Percentiles rank a stretch among this genome's conserved stretches.
phyloP scores from a whole-genome alignment of 2,329 filamentous ascomycete genomes.

The Dissoconium aciculare region DNA sequence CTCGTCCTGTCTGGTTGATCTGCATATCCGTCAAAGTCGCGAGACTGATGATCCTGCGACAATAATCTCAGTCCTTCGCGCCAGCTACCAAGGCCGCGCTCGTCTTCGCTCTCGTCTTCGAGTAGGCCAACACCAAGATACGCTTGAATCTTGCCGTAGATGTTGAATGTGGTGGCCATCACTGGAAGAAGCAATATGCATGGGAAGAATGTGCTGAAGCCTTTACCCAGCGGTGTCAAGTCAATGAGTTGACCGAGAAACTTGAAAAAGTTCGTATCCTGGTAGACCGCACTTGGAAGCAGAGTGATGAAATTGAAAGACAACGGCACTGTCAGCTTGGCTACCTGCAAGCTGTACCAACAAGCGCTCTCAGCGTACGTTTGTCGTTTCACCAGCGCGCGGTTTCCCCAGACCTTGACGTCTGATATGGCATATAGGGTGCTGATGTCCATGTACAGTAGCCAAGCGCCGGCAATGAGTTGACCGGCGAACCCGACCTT shows the following conservation, averaged over 20 bases:
- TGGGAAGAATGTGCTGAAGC: conserved; percentile 81
- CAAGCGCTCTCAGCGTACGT: conserved; percentile 88
- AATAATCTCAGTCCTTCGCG: conserved; percentile 83
- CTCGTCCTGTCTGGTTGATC: conserved; percentile 21
- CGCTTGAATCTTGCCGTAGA: conserved; percentile 70
- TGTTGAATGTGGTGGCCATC: conserved; percentile 68
- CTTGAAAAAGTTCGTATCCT: conserved; percentile 67
- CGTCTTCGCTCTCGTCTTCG: conserved; percentile 57
- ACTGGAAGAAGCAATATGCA: conserved; percentile 77
- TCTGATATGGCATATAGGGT: conserved; percentile 78
- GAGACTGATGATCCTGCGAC: conserved; percentile 52
- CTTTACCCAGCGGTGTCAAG: conserved; percentile 64
- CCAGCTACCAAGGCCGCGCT: conserved; percentile 66
- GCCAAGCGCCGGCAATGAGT: conserved; percentile 69
- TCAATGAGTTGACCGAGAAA: conserved; percentile 77
- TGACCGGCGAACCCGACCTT: conserved; percentile 79
- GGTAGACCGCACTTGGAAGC: conserved; percentile 55
- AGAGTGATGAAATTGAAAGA: conserved; percentile 96
- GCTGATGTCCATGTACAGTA: conserved; percentile 89
- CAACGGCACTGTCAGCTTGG: conserved; percentile 79
- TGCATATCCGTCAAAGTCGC: conserved; percentile 23
- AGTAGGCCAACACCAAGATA: conserved; percentile 66
- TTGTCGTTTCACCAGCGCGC: conserved; percentile 76
- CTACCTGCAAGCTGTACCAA: conserved; percentile 89
- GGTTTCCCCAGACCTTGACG: conserved; percentile 93